phyloP scores from a whole-genome alignment of 2,329 filamentous ascomycete genomes.

The Teratosphaeria destructans region DNA sequence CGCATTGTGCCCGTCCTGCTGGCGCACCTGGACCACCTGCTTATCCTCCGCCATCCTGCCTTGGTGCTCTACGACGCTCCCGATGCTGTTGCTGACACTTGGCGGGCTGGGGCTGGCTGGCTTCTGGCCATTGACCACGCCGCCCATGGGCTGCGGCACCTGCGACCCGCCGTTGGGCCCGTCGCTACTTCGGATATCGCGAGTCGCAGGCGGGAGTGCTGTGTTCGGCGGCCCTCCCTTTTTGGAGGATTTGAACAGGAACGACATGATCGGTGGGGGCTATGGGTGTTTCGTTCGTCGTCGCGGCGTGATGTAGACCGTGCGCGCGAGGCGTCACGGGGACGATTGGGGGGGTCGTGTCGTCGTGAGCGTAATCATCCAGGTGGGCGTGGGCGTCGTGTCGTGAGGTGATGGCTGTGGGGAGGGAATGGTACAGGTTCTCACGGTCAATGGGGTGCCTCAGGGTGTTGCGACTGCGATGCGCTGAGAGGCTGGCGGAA shows the following conservation, averaged over 20 bases:
- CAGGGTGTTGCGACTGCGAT: background rate
- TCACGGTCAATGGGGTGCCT: background rate
- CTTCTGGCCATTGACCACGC: slow-evolving; percentile 20
- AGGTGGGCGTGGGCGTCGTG: background rate
- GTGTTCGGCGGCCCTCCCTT: slow-evolving; percentile 5
- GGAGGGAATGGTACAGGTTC: background rate
- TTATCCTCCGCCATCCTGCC: slow-evolving; percentile 2
- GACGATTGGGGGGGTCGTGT: background rate
- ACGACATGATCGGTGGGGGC: slow-evolving; percentile 32
- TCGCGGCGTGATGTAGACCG: background rate
- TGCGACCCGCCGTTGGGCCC: slow-evolving; percentile 30
- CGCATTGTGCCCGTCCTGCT: slow-evolving; percentile 13
- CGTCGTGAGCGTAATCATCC: background rate
- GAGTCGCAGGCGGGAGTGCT: slow-evolving; percentile 43
- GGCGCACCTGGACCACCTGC: background rate
- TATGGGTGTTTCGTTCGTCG: background rate
- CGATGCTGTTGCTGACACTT: slow-evolving; percentile 46
- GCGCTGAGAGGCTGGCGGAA: background rate
- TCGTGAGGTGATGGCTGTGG: background rate
- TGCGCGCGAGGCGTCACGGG: background rate
- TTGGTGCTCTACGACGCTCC: slow-evolving; percentile 2
- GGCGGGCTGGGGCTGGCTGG: slow-evolving; percentile 47
- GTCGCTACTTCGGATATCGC: slow-evolving; percentile 48
- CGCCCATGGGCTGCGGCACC: slow-evolving; percentile 37
- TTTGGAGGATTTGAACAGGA: slow-evolving; percentile 40